Evolutionary conservation across 129 eudicot genomes (phyloP).

Genomic region (Artemisia annua): DNA sequence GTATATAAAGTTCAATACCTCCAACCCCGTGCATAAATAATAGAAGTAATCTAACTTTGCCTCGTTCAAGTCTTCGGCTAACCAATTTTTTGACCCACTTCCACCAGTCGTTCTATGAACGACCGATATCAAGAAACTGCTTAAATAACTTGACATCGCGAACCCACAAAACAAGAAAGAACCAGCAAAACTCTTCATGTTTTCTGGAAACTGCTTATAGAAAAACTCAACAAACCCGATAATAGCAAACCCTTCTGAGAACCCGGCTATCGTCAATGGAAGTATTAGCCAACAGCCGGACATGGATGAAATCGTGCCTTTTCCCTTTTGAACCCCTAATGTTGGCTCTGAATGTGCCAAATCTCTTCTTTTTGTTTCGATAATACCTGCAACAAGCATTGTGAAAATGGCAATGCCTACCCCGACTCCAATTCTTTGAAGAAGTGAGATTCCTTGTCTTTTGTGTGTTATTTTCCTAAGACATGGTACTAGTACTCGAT

Average conservation of each 20-base stretch:
- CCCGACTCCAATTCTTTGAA: constrained; percentile 71
- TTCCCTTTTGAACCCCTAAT: constrained; percentile 39
- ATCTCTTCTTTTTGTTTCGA: constrained; percentile 46
- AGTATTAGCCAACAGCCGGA: constrained; percentile 45
- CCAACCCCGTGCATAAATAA: constrained; percentile 39
- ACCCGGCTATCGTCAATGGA: constrained; percentile 47
- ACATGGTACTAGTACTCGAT: constrained; percentile 51
- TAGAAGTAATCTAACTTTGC: constrained; percentile 60
- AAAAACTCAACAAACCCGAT: constrained; percentile 50
- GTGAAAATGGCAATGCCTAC: constrained; percentile 39
- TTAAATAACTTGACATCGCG: constrained; percentile 47
- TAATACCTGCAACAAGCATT: constrained; percentile 42
- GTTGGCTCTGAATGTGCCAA: constrained; percentile 44
- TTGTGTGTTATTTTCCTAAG: constrained; percentile 52
- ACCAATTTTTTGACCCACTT: constrained; percentile 41
- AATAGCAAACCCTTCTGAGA: constrained; percentile 47
- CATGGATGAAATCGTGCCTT: constrained; percentile 55
- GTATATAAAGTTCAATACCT: constrained; percentile 42
- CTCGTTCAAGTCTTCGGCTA: constrained; percentile 64
- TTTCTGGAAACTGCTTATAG: constrained; percentile 57
- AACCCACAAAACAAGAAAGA: constrained; percentile 45
- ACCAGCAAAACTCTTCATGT: constrained; percentile 58
- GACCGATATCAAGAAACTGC: constrained; percentile 48
- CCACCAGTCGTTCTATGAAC: constrained; percentile 41
- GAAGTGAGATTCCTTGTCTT: constrained; percentile 56